These are phyloP conservation scores for Hypseocharis bilobata DNA, from an alignment of 441 rosid genomes.

Conservation along the genomic window DNA sequence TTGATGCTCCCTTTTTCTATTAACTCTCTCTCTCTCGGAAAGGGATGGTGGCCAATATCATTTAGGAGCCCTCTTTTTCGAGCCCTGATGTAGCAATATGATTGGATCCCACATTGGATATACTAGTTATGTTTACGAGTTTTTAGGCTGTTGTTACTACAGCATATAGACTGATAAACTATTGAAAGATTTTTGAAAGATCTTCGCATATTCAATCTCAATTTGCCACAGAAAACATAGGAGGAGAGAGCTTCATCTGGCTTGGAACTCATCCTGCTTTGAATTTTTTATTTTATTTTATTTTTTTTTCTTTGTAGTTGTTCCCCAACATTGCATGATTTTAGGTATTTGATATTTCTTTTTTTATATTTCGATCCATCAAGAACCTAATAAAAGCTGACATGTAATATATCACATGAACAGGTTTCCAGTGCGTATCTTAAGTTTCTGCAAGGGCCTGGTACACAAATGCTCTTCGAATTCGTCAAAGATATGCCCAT, in stretches of 20 bases:
- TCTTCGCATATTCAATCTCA: background rate
- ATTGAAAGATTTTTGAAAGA: background rate
- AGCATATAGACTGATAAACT: too few species aligned
- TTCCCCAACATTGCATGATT: background rate
- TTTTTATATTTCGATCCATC: background rate
- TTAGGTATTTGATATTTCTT: background rate
- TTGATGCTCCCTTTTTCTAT: too few species aligned
- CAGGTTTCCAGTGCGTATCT: conserved; percentile 15
- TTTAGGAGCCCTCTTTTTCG: too few species aligned
- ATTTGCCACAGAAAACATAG: too few species aligned
- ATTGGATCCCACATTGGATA: too few species aligned
- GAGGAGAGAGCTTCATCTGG: too few species aligned
- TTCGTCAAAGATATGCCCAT: conserved; percentile 11
- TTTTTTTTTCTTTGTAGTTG: too few species aligned
- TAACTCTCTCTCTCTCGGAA: too few species aligned
- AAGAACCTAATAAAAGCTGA: background rate
- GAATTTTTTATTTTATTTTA: background rate
- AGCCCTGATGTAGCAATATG: too few species aligned
- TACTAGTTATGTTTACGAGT: too few species aligned
- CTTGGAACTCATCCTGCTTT: background rate
- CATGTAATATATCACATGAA: background rate
- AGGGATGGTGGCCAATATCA: too few species aligned
- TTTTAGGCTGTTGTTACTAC: too few species aligned
- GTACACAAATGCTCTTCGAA: conserved; percentile 4
- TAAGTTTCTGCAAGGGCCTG: conserved; percentile 4